Evolutionary conservation across 805 yeast species (phyloP), one percentile per base, ranked within the genome.

Genomic region (Brettanomyces naardenensis): DNA sequence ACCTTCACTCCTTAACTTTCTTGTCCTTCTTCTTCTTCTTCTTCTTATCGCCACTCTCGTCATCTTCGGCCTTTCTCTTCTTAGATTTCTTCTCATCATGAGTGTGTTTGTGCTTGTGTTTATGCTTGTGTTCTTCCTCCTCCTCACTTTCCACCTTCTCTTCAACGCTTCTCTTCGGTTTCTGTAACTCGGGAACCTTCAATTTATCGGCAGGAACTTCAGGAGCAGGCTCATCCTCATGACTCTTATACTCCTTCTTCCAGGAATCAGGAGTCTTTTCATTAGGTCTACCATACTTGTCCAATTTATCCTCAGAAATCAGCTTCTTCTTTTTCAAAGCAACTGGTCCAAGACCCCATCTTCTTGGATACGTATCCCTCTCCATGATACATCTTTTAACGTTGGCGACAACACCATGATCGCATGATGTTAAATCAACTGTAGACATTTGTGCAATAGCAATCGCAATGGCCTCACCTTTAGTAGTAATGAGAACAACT

Each of bases 331-430:
- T 92, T 81, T 88, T 88, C 66, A 85, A 87, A 44, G 98, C 97
- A 61, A 89, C 86, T 54, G 98, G 98, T 54, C 98, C 98, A 53
- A 92, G 70, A 45, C 98, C 98, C 98, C 98, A 92, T 75, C 97
- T 82, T 75, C 98, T 84, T 68, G 98, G 98, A 66, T 92, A 92
- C 37, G 95, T 78, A 64, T 92, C 98, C 71, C 98, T 82, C 71
- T 92, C 98, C 98, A 92, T 92, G 55, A 92, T 92, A 72, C 97
- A 90, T 72, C 98, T 85, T 76, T 92, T 92, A 58, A 92, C 95
- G 72, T 86, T 88, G 50, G 98, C 96, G 56, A 90, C 98, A 44
- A 89, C 88, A 56, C 98, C 98, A 61, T 92, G 98, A 65, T 92
- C 98, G 67, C 97, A 90, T 23, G 92, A 68, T 44, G 96, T 89